Percentiles rank a stretch among this genome's conserved stretches.
Conservation (phyloP, 1,284 basidiomycete genomes). For the Termitomyces sp. region DNA sequence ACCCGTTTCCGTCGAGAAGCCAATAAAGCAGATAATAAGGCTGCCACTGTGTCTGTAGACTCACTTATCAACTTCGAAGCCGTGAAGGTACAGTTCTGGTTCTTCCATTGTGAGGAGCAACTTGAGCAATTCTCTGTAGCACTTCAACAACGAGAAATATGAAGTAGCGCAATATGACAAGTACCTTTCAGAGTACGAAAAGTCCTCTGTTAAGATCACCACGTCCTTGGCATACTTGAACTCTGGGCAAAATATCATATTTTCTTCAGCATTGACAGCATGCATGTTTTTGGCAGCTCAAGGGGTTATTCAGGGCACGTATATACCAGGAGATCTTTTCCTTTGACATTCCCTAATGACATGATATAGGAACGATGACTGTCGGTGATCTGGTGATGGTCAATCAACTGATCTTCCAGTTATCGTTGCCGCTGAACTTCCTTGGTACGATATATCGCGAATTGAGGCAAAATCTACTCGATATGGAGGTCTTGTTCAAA, state of each 20-base stretch:
- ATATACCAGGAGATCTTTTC: conserved; percentile 23
- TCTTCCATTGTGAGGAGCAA: not conserved
- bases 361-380: conserved; percentile 83
- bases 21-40: conserved; percentile 95
- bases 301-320: conserved; percentile 76
- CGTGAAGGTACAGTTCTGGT: conserved; percentile 69
- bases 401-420: conserved; percentile 98
- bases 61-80: conserved; percentile 98
- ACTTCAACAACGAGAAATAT: conserved; percentile 95
- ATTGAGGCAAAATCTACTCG: conserved; percentile 89
- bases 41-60: conserved; percentile 91
- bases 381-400: conserved; percentile 98
- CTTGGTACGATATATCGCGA: conserved; percentile 96
- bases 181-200: conserved; percentile 84
- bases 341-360: not conserved
- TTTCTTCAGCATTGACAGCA: conserved; percentile 85
- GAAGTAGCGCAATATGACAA: conserved; percentile 92
- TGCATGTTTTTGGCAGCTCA: conserved; percentile 98
- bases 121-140: conserved; percentile 41
- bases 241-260: conserved; percentile 95
- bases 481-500: conserved; percentile 96
- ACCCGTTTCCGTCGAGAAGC: conserved; percentile 93
- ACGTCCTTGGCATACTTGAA: conserved; percentile 93
- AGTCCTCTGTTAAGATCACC: conserved; percentile 90
- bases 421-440: conserved; percentile 95